phyloP scores from a whole-genome alignment of 2,329 filamentous ascomycete genomes.

The Grosmannia serpens region DNA sequence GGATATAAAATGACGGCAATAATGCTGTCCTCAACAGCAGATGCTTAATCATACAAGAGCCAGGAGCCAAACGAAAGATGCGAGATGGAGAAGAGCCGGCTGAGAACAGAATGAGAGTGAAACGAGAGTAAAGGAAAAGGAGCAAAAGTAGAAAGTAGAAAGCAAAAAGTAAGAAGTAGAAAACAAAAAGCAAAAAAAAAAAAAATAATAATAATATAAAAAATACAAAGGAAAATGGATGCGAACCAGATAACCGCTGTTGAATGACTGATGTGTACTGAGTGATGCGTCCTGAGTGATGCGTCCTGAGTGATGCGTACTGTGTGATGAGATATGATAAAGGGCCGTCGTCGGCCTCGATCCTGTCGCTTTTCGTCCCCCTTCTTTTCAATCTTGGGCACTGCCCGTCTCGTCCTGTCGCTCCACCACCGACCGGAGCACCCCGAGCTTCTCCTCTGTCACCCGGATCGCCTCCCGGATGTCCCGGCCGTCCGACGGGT shows the following conservation, averaged over 20 bases:
- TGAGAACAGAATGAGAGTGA: neutral
- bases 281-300: too few relatives aligned
- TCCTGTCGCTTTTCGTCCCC: neutral
- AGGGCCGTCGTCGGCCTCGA: neutral
- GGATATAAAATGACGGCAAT: too few relatives aligned
- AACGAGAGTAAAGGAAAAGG: neutral
- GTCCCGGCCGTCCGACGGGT: conserved; percentile 59
- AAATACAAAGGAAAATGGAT: neutral
- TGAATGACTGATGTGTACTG: neutral
- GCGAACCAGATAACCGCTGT: neutral
- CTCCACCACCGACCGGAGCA: conserved; percentile 62
- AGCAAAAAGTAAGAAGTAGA: neutral
- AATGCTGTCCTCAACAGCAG: neutral
- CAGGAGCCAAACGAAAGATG: neutral
- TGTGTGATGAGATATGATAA: too few relatives aligned
- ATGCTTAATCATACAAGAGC: neutral
- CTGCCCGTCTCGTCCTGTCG: neutral
- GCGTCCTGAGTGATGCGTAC: too few relatives aligned
- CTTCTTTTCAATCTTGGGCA: neutral
- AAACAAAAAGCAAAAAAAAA: neutral
- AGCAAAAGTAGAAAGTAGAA: neutral
- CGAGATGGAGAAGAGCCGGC: neutral
- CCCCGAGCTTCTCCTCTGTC: conserved; percentile 72
- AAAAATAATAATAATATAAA: neutral
- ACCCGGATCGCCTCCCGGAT: conserved; percentile 71